These are phyloP conservation scores for Candida qinlingensis DNA, from an alignment of 805 yeast species.

Conservation along the genomic window DNA sequence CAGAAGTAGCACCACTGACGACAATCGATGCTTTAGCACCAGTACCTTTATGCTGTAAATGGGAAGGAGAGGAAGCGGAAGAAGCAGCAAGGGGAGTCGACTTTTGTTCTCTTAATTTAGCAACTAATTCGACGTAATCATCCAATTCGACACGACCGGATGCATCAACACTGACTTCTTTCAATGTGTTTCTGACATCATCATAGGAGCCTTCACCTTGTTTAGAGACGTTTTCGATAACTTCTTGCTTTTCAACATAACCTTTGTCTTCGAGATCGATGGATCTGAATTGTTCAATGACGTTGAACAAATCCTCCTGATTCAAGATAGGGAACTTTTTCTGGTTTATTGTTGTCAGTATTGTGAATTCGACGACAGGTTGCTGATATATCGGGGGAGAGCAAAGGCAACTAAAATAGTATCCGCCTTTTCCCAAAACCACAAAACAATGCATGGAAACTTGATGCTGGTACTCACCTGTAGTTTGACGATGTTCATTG, in stretches of 20 bases:
- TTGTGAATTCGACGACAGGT: not conserved
- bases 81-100: constrained; percentile 28
- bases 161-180: constrained; percentile 88
- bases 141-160: constrained; percentile 96
- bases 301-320: constrained; percentile 79
- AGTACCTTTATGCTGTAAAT: constrained; percentile 43
- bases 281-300: constrained; percentile 81
- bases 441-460: not conserved
- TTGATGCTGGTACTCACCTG: constrained; percentile 38
- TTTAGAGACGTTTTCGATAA: constrained; percentile 74
- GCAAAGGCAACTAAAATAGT: not conserved
- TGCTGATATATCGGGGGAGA: constrained; percentile 1
- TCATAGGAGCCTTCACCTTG: constrained; percentile 83
- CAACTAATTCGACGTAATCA: constrained; percentile 81
- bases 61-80: constrained; percentile 24
- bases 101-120: constrained; percentile 63
- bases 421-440: not conserved
- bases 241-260: constrained; percentile 87
- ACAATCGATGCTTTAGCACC: constrained; percentile 71
- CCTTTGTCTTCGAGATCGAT: constrained; percentile 92
- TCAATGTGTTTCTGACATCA: constrained; percentile 88
- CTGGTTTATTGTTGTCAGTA: constrained; percentile 27
- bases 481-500: constrained; percentile 60
- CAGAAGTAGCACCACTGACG: constrained; percentile 80
- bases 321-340: constrained; percentile 81